Evolutionary conservation across 345 rosid species (phyloP).

Genomic region (Viola odorata): DNA sequence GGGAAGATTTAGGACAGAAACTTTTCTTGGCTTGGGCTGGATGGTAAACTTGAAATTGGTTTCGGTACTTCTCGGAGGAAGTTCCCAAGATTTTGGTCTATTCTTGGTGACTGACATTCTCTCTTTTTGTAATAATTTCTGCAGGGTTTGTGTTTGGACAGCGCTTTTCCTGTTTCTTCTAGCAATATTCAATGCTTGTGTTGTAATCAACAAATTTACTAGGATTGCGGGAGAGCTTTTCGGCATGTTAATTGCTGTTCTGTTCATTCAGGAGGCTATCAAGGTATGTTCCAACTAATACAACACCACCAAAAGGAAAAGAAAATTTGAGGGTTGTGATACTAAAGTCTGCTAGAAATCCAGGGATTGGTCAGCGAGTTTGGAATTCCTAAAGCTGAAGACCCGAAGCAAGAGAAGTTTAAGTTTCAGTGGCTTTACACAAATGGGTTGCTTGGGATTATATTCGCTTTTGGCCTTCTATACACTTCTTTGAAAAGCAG

Average conservation of each 20-base stretch:
- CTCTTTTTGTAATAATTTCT: constrained; percentile 1
- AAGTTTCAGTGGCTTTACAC: constrained; percentile 65
- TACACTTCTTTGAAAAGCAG: constrained; percentile 65
- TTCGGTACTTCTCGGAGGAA: background rate
- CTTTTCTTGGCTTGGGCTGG: constrained; percentile 85
- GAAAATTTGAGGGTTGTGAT: background rate
- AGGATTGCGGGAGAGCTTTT: constrained; percentile 81
- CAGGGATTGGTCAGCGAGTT: constrained; percentile 75
- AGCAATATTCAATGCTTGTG: constrained; percentile 55
- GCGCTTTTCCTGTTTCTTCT: constrained; percentile 61
- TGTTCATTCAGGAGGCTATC: constrained; percentile 81
- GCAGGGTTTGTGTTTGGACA: constrained; percentile 93
- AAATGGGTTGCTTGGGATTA: constrained; percentile 67
- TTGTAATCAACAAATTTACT: constrained; percentile 67
- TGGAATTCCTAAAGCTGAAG: constrained; percentile 37
- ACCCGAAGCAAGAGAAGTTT: constrained; percentile 36
- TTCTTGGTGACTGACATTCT: background rate
- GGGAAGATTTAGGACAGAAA: constrained; percentile 49
- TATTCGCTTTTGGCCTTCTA: constrained; percentile 61
- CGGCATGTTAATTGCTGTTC: constrained; percentile 72
- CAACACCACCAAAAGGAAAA: background rate
- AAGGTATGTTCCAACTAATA: constrained; percentile 31
- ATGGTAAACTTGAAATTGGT: constrained; percentile 35
- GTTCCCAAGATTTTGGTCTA: background rate
- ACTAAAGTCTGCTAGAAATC: background rate